phyloP scores from a whole-genome alignment of 257 asterid species.

The Solanum medicagineum region DNA sequence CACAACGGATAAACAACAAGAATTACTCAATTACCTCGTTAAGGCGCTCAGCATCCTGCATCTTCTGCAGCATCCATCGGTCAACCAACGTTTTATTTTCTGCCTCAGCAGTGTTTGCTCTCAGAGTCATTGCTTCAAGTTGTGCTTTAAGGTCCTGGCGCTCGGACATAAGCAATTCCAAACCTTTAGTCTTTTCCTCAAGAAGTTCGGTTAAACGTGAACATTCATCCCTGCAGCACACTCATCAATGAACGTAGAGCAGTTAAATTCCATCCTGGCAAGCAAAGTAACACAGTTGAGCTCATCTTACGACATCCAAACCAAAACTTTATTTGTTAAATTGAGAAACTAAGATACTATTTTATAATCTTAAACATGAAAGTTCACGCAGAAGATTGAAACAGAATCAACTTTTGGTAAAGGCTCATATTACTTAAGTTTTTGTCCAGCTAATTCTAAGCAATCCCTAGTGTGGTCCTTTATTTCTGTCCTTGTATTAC shows the following conservation, averaged over 20 bases:
- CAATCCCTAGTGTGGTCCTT: background rate
- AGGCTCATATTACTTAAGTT: background rate
- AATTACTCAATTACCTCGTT: conserved; percentile 55
- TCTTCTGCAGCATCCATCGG: conserved; percentile 86
- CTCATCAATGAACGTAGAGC: background rate
- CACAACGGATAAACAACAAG: background rate
- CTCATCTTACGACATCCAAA: background rate
- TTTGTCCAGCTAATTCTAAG: background rate
- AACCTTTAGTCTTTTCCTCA: conserved; percentile 76
- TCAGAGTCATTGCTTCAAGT: conserved; percentile 45
- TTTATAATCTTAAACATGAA: background rate
- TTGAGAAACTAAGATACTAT: background rate
- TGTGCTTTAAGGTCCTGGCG: conserved; percentile 60
- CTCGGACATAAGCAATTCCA: conserved; percentile 73
- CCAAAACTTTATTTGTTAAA: background rate
- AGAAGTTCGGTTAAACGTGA: conserved; percentile 41
- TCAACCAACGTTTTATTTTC: conserved; percentile 83
- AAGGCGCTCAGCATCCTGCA: conserved; percentile 88
- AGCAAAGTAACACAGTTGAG: background rate
- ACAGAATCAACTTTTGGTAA: background rate
- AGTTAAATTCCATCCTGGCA: background rate
- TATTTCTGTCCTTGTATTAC: background rate
- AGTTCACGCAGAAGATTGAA: background rate
- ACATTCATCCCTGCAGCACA: conserved; percentile 67
- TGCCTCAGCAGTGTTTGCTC: conserved; percentile 61